Conservation (phyloP, 139 green algal genomes). For the Chlamydomonas schloesseri region DNA sequence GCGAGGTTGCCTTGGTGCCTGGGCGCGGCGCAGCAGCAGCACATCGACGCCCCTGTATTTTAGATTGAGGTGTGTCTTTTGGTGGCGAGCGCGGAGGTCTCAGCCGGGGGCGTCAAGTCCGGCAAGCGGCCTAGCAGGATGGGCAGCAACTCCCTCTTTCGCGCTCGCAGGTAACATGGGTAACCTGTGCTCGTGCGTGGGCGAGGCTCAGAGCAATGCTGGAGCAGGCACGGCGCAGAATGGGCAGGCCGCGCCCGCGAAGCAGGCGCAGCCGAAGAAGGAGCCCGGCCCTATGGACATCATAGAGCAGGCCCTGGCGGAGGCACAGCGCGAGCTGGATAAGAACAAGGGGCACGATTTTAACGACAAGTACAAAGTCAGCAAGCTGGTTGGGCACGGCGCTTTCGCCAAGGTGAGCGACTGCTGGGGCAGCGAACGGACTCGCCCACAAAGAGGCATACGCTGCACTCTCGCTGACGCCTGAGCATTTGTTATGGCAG, state of each 20-base stretch:
- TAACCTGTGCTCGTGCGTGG: conserved; percentile 28
- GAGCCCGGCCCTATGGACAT: conserved; percentile 45
- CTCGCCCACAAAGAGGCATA: too few relatives aligned
- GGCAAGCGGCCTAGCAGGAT: too few relatives aligned
- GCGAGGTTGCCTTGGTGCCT: too few relatives aligned
- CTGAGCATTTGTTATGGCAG: neutral
- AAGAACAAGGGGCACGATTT: conserved; percentile 41
- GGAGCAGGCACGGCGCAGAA: neutral
- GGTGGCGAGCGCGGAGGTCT: too few relatives aligned
- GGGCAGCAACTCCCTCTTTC: too few relatives aligned
- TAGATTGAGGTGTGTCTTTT: too few relatives aligned
- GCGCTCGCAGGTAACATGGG: conserved; percentile 3
- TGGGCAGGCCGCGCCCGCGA: neutral
- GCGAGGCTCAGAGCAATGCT: neutral
- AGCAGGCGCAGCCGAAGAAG: conserved; percentile 12
- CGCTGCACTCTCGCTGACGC: neutral
- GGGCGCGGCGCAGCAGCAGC: too few relatives aligned
- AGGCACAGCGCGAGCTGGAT: conserved; percentile 57
- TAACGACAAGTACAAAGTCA: conserved; percentile 48
- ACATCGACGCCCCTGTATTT: too few relatives aligned
- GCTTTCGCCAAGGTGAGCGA: conserved; percentile 63
- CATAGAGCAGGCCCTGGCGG: conserved; percentile 49
- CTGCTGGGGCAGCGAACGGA: too few relatives aligned
- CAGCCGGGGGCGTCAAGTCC: too few relatives aligned
- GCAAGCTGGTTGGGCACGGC: conserved; percentile 66